Evolutionary conservation across 1,284 basidiomycete species (phyloP).

Genomic region (Trametes sp.): DNA sequence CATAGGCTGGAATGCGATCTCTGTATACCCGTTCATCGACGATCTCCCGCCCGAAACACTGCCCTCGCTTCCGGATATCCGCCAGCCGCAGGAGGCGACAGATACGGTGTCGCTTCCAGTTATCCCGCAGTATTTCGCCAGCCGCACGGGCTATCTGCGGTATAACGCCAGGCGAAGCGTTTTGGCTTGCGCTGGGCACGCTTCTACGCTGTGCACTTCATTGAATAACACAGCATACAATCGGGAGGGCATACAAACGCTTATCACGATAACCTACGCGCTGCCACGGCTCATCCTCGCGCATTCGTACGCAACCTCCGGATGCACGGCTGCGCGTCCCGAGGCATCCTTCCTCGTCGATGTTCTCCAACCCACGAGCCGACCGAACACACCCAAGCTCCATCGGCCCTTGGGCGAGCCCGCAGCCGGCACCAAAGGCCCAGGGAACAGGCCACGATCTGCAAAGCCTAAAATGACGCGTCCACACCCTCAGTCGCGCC

Average conservation of each 20-base stretch:
- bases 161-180: neutral
- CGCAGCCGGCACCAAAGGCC: conserved; percentile 7
- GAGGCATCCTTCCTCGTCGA: conserved; percentile 5
- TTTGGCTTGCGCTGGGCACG: neutral
- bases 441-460: conserved; percentile 21
- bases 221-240: neutral
- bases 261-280: conserved; percentile 8
- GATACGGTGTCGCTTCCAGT: neutral
- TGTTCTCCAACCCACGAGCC: conserved; percentile 6
- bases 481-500: neutral
- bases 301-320: neutral
- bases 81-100: neutral
- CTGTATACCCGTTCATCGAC: neutral
- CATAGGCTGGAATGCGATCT: neutral
- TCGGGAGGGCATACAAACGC: neutral
- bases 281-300: conserved; percentile 12
- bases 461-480: conserved; percentile 24
- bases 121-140: neutral
- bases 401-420: neutral
- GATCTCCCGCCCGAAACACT: neutral
- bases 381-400: conserved; percentile 1
- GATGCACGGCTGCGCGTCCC: conserved; percentile 5
- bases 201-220: neutral
- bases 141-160: neutral
- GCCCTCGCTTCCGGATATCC: neutral